Percentiles rank a stretch among this genome's conserved stretches.
These are phyloP conservation scores for Ustilago esculenta DNA, from an alignment of 1,284 basidiomycete species.

Conservation along the genomic window DNA sequence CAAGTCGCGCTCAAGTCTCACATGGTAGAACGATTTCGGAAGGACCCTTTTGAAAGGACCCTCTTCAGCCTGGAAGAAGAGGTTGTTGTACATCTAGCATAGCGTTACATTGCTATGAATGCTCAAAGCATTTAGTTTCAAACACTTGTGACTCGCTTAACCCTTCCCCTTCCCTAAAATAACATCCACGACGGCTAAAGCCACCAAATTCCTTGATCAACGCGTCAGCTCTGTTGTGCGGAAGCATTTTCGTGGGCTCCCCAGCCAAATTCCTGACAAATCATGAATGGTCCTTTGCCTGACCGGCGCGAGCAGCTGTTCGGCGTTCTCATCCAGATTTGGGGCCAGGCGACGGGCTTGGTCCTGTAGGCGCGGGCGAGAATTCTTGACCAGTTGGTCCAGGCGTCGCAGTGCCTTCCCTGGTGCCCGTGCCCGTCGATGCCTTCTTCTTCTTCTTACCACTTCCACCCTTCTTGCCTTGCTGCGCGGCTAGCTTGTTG, in stretches of 20 bases:
- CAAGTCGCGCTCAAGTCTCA: too few relatives aligned
- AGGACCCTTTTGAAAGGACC: too few relatives aligned
- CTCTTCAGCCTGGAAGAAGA: too few relatives aligned
- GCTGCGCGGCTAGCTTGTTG: slow-evolving; percentile 57
- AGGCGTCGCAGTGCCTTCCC: slow-evolving; percentile 34
- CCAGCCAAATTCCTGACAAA: too few relatives aligned
- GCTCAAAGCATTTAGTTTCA: background rate
- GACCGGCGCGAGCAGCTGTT: too few relatives aligned
- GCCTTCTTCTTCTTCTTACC: slow-evolving; percentile 47
- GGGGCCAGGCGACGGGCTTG: slow-evolving; percentile 32
- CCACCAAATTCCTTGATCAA: too few relatives aligned
- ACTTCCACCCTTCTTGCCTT: slow-evolving; percentile 37
- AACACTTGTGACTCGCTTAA: background rate
- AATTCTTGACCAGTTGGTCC: slow-evolving; percentile 29
- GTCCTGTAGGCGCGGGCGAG: slow-evolving; percentile 27
- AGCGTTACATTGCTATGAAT: background rate
- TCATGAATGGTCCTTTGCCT: too few relatives aligned
- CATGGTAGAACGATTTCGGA: too few relatives aligned
- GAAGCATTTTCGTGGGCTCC: too few relatives aligned
- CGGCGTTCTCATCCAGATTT: slow-evolving; percentile 4
- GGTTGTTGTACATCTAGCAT: too few relatives aligned
- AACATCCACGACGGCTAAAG: too few relatives aligned
- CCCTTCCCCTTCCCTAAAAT: background rate
- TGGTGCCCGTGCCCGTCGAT: slow-evolving; percentile 14
- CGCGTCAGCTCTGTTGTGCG: too few relatives aligned